Evolutionary conservation across 305 asterid genomes (phyloP).

Genomic region (Fraxinus albicans): DNA sequence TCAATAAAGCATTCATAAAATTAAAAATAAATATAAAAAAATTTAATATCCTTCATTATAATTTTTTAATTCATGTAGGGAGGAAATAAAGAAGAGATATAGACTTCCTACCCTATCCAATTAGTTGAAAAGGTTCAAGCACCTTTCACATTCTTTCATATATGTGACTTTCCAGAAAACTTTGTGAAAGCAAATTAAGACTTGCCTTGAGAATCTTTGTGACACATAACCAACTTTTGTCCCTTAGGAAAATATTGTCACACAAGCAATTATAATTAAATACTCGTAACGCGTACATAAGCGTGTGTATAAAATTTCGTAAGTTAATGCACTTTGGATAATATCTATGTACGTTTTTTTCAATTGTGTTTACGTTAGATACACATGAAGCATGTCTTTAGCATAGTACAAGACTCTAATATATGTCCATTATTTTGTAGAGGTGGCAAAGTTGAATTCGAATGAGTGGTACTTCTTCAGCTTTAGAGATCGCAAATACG

Average conservation of each 20-base stretch:
- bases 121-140: slow-evolving; percentile 27
- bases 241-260: slow-evolving; percentile 41
- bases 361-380: neutral
- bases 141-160: slow-evolving; percentile 32
- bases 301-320: neutral
- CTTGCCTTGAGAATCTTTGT: slow-evolving; percentile 37
- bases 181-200: slow-evolving; percentile 33
- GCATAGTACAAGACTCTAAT: neutral
- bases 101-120: slow-evolving; percentile 42
- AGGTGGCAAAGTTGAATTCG: slow-evolving; percentile 80
- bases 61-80: slow-evolving; percentile 7
- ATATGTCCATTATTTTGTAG: slow-evolving; percentile 31
- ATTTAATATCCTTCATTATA: neutral
- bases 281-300: slow-evolving; percentile 4
- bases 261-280: slow-evolving; percentile 34
- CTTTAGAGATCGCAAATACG: slow-evolving; percentile 83
- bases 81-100: slow-evolving; percentile 36
- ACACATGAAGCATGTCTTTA: neutral
- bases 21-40: neutral
- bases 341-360: neutral
- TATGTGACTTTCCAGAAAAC: slow-evolving; percentile 32
- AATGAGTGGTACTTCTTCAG: slow-evolving; percentile 94
- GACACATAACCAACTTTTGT: slow-evolving; percentile 60
- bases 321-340: neutral
- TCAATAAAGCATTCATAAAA: neutral